Base-by-base conservation (phyloP, 108 stramenopile species). In the Nannochloropsis salina region DNA sequence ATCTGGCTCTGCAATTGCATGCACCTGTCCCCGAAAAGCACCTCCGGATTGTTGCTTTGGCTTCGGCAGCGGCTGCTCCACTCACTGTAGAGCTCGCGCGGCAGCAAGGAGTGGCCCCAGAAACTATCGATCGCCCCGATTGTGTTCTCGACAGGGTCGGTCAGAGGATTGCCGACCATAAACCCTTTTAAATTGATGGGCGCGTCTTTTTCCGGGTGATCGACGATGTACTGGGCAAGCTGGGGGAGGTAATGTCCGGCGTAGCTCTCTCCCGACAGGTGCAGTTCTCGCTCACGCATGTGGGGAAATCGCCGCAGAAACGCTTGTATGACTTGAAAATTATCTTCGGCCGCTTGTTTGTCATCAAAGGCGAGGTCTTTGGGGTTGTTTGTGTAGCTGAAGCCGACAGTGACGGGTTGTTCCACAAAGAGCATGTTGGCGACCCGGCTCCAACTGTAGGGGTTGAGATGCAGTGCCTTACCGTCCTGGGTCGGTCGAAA, bases 91-190 rank as follows among this genome's bases (percentile, higher is more conserved):
- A 91, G 45, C 11, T 93, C 91, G 86, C 86, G 85, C 11, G 93
- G 84, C n/a, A 95, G 41, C 31, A 94, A 87, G n/a, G 93, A 93
- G 42, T 94, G 92, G 44, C 86, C 82, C 89, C 89, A 89, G 83
- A 86, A 89, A 44, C 41, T 61, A 3, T 80, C 44, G 80, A 42
- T 42, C 8, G 42, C 41, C 44, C 83, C 61, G 11, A 89, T 61
- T 83, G 85, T 41, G 74, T 90, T 90, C 44, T 86, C 86, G 20
- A 43, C 42, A 42, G 82, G 45, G 15, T 91, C 89, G 79, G 91
- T 91, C 90, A 89, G 90, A 20, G 91, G 91, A 83, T 91, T 91
- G 43, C 91, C 91, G 40, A 91, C 91, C 9, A 91, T 80, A 41
- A 92, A 45, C 12, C 89, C 89, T 44, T 87, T 87, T 44, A 90